Evolutionary conservation across 768 basidiomycete genomes (phyloP).

Genomic region (Royoungia palumana): DNA sequence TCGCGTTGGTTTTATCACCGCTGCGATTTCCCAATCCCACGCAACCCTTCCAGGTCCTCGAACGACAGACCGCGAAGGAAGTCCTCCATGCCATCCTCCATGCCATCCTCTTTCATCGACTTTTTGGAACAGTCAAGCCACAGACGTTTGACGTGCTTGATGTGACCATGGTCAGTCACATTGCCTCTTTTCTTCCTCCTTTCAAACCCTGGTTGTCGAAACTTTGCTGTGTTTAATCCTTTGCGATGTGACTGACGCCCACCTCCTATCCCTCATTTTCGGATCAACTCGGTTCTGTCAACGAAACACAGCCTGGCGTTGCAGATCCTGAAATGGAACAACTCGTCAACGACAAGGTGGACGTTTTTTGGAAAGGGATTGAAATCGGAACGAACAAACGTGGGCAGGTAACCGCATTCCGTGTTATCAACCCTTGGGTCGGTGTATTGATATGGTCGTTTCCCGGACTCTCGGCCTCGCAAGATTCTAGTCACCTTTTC

Average conservation of each 20-base stretch:
- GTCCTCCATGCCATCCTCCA: constrained; percentile 77
- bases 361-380: constrained; percentile 73
- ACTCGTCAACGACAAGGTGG: constrained; percentile 73
- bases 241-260: background rate
- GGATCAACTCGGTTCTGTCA: background rate
- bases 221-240: too few species aligned
- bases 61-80: constrained; percentile 69
- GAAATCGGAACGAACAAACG: constrained; percentile 60
- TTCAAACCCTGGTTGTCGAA: too few species aligned
- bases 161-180: constrained; percentile 68
- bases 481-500: constrained; percentile 71
- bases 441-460: constrained; percentile 19
- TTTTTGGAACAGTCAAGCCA: constrained; percentile 78
- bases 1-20: too few species aligned
- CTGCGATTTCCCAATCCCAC: too few species aligned
- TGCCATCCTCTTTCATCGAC: constrained; percentile 76
- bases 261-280: background rate
- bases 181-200: too few species aligned
- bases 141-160: constrained; percentile 77
- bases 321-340: constrained; percentile 68
- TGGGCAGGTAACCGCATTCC: constrained; percentile 52
- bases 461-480: too few species aligned
- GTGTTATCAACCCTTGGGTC: background rate
- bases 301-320: constrained; percentile 61
- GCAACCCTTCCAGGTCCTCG: constrained; percentile 50